Evolutionary conservation across 495 filamentous ascomycete species (phyloP).

Genomic region (Xylaria cubensis): DNA sequence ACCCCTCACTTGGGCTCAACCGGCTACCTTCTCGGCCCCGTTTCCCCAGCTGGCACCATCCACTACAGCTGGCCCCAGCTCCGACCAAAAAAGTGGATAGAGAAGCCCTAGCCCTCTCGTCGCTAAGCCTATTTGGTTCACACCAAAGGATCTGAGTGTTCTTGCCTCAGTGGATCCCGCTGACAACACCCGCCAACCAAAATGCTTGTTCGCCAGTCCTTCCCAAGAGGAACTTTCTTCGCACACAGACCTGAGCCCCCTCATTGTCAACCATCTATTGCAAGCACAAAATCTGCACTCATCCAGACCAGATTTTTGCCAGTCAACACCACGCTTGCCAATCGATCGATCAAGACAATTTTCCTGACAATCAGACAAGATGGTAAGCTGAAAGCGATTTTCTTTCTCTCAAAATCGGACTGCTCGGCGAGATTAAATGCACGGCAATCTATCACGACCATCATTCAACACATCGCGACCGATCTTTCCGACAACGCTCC

Average conservation of each 20-base stretch:
- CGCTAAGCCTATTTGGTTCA: slow-evolving; percentile 37
- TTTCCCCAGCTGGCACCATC: slow-evolving; percentile 6
- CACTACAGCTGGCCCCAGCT: slow-evolving; percentile 16
- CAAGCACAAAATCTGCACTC: slow-evolving; percentile 56
- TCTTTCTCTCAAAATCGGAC: not conserved
- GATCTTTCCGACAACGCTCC: slow-evolving; percentile 7
- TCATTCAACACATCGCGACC: slow-evolving; percentile 12
- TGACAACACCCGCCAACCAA: slow-evolving; percentile 34
- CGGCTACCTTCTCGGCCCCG: not conserved
- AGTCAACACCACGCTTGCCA: slow-evolving; percentile 55
- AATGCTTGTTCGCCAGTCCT: slow-evolving; percentile 40
- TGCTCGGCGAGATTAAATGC: not conserved
- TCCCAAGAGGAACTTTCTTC: slow-evolving; percentile 41
- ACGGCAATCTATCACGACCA: not conserved
- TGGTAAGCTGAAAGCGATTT: slow-evolving; percentile 55
- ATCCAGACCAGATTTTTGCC: slow-evolving; percentile 47
- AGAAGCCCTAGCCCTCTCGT: slow-evolving; percentile 45
- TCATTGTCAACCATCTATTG: slow-evolving; percentile 41
- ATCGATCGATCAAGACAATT: slow-evolving; percentile 44
- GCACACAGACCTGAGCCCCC: slow-evolving; percentile 42
- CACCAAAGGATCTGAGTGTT: slow-evolving; percentile 30
- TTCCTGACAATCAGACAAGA: slow-evolving; percentile 57
- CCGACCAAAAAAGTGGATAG: slow-evolving; percentile 8
- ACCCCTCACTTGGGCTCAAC: slow-evolving; percentile 18
- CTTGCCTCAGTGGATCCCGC: slow-evolving; percentile 35